These are phyloP conservation scores for Termitomyces sp. DNA, from an alignment of 768 basidiomycete species.

Conservation along the genomic window DNA sequence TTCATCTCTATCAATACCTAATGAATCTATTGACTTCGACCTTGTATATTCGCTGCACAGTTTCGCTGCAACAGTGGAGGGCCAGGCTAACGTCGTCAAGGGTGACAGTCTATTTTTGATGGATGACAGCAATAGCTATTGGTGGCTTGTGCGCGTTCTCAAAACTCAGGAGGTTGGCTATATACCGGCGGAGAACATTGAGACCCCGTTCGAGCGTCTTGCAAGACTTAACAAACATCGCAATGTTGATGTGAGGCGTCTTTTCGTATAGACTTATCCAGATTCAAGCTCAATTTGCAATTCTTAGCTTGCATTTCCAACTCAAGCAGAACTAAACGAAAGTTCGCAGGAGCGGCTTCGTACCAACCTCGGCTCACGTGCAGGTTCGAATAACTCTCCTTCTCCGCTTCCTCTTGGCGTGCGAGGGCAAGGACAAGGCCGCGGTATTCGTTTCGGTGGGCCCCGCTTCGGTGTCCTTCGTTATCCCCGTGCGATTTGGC, in stretches of 20 bases:
- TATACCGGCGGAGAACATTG: constrained; percentile 98
- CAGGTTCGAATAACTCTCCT: constrained; percentile 45
- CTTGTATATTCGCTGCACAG: constrained; percentile 92
- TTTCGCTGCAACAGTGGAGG: constrained; percentile 97
- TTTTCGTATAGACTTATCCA: background rate
- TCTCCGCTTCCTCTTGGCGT: constrained; percentile 43
- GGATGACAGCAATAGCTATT: constrained; percentile 99
- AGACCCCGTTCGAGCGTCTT: constrained; percentile 95
- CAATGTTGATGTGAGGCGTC: constrained; percentile 83
- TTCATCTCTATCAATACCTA: constrained; percentile 82
- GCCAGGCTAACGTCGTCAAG: constrained; percentile 98
- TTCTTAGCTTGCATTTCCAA: constrained; percentile 66
- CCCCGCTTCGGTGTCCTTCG: constrained; percentile 58
- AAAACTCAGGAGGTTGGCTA: constrained; percentile 99
- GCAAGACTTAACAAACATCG: constrained; percentile 95
- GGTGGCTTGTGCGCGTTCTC: constrained; percentile 99
- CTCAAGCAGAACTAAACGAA: constrained; percentile 65
- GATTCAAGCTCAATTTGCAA: background rate
- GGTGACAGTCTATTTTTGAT: constrained; percentile 95
- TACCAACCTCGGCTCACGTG: constrained; percentile 45
- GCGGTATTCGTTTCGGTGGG: constrained; percentile 69
- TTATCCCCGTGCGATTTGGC: constrained; percentile 82
- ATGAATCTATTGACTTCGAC: constrained; percentile 92
- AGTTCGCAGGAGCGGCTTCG: constrained; percentile 30
- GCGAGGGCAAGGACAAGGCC: constrained; percentile 30